phyloP scores from a whole-genome alignment of 768 basidiomycete genomes.

The Podaxis sp. region DNA sequence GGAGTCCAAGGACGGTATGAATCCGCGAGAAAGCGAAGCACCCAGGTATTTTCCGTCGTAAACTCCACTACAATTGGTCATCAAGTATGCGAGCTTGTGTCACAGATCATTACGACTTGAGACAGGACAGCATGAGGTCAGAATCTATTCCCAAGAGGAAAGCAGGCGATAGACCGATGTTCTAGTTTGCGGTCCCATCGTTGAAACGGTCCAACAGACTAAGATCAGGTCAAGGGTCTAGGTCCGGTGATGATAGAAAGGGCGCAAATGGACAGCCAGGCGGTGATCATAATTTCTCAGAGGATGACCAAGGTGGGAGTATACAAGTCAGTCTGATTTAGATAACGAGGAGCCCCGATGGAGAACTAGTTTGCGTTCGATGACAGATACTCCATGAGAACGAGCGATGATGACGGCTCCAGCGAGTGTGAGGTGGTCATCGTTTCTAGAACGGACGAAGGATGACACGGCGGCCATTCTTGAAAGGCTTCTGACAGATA shows the following conservation, averaged over 20 bases:
- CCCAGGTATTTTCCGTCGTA: no score
- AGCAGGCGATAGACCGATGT: not conserved
- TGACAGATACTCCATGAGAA: constrained; percentile 10
- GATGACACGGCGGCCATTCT: not conserved
- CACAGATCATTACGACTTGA: not conserved
- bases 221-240: not conserved
- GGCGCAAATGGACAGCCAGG: constrained; percentile 1
- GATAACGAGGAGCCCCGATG: not conserved
- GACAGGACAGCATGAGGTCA: not conserved
- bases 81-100: not conserved
- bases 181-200: not conserved
- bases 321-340: not conserved
- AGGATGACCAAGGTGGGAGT: not conserved
- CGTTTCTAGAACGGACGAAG: not conserved
- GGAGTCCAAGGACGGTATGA: not conserved
- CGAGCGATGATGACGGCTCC: constrained; percentile 1
- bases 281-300: not conserved
- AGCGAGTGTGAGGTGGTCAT: not conserved
- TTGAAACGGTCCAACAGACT: not conserved
- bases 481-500: not conserved
- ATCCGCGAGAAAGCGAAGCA: not conserved
- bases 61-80: not conserved
- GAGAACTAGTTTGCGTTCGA: not conserved
- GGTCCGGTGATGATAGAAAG: not conserved
- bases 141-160: constrained; percentile 5